Base-by-base conservation (phyloP, 257 asterid species). In the Solanum stenotomum region DNA sequence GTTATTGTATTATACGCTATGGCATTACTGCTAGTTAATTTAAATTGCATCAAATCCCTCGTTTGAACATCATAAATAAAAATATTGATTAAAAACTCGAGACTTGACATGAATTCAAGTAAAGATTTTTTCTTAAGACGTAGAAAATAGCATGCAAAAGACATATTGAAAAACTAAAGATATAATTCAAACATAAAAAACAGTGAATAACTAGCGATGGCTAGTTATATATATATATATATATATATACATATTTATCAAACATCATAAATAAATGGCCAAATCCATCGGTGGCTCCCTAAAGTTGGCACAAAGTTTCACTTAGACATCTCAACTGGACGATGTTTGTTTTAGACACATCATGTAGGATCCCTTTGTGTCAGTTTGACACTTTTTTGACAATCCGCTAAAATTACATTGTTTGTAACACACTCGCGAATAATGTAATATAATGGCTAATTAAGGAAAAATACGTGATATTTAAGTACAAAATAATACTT, bases 251-350 rank as follows among this genome's bases (percentile, higher is more conserved):
- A 6, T 37, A 37, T 37, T 13, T 13, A 68, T 29, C 76, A 15
- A 68, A 29, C 37, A 6, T 29, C 4, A 3, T 68, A 68, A 29
- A 68, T 6, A 40, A 40, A 40, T 40, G 46, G 46, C 14, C 14
- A 10, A 40, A 40, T 0, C 0, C 46, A 40, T 40, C 46, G 4
- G 14, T 40, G 46, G 1, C 46, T 0, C 0, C 46, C 4, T 40
- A 40, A 40, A 40, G 14, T 40, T 40, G 46, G 14, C 46, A 40
- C 13, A 4, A 40, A 40, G 46, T 40, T 40, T 40, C 46, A 40
- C 46, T 40, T 40, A 40, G 14, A 40, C 46, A 40, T 4, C 46
- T 40, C 1, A 40, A 40, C 4, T 40, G 46, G 14, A 40, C 14
- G 14, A 40, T 40, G 46, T 40, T 40, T 14, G 10, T 40, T 40